Evolutionary conservation across 2,329 filamentous ascomycete species (phyloP).

Genomic region (Trichoderma polysporum): DNA sequence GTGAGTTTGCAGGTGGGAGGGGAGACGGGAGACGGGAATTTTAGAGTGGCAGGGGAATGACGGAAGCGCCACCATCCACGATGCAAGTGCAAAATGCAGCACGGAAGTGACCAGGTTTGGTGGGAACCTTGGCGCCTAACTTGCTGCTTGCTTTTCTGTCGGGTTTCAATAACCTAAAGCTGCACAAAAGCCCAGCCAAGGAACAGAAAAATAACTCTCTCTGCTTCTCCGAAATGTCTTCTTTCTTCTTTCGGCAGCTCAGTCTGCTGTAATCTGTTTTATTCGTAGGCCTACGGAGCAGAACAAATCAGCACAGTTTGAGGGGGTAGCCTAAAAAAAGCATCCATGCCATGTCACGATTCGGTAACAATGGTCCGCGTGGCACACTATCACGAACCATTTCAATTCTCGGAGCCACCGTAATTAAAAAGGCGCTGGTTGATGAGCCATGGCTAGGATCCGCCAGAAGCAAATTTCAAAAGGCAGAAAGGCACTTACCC

Average conservation of each 20-base stretch:
- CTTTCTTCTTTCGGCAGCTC: not conserved
- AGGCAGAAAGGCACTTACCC: not conserved
- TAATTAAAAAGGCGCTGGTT: not conserved
- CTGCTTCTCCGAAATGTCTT: not conserved
- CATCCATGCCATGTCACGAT: not conserved
- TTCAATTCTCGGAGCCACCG: not conserved
- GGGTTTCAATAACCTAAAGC: slow-evolving; percentile 6
- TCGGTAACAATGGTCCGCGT: not conserved
- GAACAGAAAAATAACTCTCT: not conserved
- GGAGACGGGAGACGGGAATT: slow-evolving; percentile 21
- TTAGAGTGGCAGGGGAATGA: slow-evolving; percentile 17
- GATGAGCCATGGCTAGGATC: not conserved
- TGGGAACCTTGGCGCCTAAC: slow-evolving; percentile 20
- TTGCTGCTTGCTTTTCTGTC: not conserved
- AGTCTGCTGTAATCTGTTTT: not conserved
- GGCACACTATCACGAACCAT: not conserved
- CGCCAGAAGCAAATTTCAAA: not conserved
- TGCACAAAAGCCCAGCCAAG: not conserved
- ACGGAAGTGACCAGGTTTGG: not conserved
- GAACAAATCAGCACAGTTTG: not conserved
- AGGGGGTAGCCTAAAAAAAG: not conserved
- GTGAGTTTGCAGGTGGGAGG: slow-evolving; percentile 17
- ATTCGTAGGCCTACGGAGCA: not conserved
- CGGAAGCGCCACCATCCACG: slow-evolving; percentile 15
- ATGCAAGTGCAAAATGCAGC: slow-evolving; percentile 10